phyloP scores from a whole-genome alignment of 208 protist species.

The Borovskyia barvae region DNA sequence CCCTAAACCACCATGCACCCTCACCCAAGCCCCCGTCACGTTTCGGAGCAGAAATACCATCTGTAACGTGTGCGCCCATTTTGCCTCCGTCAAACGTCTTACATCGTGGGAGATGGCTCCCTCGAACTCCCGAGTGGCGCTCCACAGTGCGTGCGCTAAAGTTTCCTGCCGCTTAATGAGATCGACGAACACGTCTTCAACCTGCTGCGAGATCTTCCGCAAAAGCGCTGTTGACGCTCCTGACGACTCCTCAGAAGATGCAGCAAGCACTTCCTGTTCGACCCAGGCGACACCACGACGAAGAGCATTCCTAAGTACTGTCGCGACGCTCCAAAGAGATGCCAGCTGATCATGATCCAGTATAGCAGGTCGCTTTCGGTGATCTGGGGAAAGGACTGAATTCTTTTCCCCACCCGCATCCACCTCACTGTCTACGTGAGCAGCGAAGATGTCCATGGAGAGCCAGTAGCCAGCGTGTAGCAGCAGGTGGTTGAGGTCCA shows the following conservation, averaged over 20 bases:
- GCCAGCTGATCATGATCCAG: slow-evolving; percentile 60
- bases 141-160: slow-evolving; percentile 32
- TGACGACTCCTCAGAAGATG: neutral
- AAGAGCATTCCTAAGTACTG: slow-evolving; percentile 59
- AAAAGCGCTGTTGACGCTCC: slow-evolving; percentile 10
- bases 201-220: slow-evolving; percentile 20
- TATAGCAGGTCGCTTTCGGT: slow-evolving; percentile 19
- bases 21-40: slow-evolving; percentile 53
- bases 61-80: slow-evolving; percentile 59
- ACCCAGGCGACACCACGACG: slow-evolving; percentile 45
- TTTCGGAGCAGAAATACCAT: slow-evolving; percentile 50
- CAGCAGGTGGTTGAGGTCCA: slow-evolving; percentile 66
- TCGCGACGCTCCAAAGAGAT: slow-evolving; percentile 45
- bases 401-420: neutral
- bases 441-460: slow-evolving; percentile 39
- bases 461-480: slow-evolving; percentile 62
- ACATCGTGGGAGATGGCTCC: slow-evolving; percentile 43
- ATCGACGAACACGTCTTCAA: slow-evolving; percentile 32
- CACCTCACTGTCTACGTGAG: slow-evolving; percentile 22
- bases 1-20: slow-evolving; percentile 53
- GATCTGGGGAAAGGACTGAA: neutral
- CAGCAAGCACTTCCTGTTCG: slow-evolving; percentile 3
- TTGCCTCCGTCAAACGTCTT: slow-evolving; percentile 34
- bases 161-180: slow-evolving; percentile 52
- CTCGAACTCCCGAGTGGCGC: slow-evolving; percentile 39